Evolutionary conservation across 768 basidiomycete genomes (phyloP).

Genomic region (Cubamyces lactineus): DNA sequence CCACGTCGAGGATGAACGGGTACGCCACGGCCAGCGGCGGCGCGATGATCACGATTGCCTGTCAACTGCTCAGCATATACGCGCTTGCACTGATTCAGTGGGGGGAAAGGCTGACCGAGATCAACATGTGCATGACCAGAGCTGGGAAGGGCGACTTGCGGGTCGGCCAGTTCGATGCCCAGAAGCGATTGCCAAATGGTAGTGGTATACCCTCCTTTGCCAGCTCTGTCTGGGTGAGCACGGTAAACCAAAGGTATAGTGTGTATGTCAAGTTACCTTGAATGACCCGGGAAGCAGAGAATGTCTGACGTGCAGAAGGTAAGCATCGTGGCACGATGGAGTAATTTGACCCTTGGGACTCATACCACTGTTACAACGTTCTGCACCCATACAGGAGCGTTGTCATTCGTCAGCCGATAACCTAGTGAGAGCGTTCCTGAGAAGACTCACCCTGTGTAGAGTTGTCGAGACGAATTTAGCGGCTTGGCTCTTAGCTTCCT

Average conservation of each 20-base stretch:
- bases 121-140: constrained; percentile 43
- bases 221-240: constrained; percentile 37
- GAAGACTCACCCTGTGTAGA: no score
- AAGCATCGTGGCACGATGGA: neutral
- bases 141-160: constrained; percentile 59
- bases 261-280: constrained; percentile 38
- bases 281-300: constrained; percentile 53
- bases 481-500: no score
- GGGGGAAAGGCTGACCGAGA: no score
- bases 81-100: no score
- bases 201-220: constrained; percentile 65
- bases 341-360: no score
- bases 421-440: no score
- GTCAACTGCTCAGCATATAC: no score
- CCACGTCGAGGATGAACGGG: constrained; percentile 62
- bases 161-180: constrained; percentile 65
- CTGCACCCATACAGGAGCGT: no score
- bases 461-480: no score
- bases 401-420: no score
- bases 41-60: constrained; percentile 55
- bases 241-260: neutral
- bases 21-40: constrained; percentile 57
- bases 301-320: constrained; percentile 41
- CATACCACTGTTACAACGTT: no score
- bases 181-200: constrained; percentile 58